phyloP scores from a whole-genome alignment of 129 eudicot species.

The Ambrosia artemisiifolia region DNA sequence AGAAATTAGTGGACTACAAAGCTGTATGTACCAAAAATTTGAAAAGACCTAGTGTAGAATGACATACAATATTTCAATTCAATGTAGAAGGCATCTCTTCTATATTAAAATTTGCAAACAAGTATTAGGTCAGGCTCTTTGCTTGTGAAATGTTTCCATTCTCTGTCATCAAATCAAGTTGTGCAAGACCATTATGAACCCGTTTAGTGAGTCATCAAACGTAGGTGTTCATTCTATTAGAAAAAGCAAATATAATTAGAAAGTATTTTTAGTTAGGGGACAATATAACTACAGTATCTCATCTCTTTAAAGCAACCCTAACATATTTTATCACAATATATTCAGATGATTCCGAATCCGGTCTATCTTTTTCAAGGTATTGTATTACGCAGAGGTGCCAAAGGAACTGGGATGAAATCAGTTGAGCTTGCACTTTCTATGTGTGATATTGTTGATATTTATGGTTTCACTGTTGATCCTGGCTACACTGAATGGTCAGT shows the following conservation, averaged over 20 bases:
- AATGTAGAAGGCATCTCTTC: background rate
- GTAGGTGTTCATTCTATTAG: background rate
- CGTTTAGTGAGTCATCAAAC: background rate
- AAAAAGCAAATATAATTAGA: background rate
- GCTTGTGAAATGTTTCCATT: background rate
- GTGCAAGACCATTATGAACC: background rate
- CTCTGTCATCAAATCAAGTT: background rate
- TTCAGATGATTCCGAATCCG: conserved; percentile 85
- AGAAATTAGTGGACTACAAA: background rate
- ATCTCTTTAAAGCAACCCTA: conserved; percentile 13
- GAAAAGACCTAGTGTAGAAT: background rate
- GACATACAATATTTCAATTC: background rate
- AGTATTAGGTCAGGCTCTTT: background rate
- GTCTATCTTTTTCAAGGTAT: conserved; percentile 98
- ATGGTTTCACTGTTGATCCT: conserved; percentile 98
- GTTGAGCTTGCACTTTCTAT: conserved; percentile 96
- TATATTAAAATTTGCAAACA: background rate
- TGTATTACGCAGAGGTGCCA: conserved; percentile 96
- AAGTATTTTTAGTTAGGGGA: background rate
- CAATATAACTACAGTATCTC: conserved; percentile 4
- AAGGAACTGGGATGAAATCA: conserved; percentile 99
- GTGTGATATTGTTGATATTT: conserved; percentile 94
- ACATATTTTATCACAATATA: background rate
- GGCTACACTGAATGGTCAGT: conserved; percentile 94
- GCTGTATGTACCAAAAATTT: background rate